Conservation (phyloP, 2,329 filamentous ascomycete species). For the Aspergillus versicolor region DNA sequence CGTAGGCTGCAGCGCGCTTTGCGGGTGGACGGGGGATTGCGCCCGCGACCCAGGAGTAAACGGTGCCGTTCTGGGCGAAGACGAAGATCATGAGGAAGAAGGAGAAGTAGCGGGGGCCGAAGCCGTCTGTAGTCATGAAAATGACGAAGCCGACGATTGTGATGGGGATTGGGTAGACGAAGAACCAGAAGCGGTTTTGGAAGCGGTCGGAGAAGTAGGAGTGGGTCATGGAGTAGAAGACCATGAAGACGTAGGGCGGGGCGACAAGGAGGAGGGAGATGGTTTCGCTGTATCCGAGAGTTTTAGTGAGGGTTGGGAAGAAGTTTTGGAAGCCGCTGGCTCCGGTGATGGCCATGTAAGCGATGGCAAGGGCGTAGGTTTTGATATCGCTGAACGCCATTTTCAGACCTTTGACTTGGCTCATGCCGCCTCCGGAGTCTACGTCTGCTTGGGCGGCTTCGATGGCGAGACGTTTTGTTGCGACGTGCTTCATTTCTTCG, state of each 20-base stretch:
- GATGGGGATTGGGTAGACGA: slow-evolving; percentile 53
- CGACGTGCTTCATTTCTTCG: slow-evolving; percentile 48
- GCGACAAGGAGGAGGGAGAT: slow-evolving; percentile 53
- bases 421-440: slow-evolving; percentile 50
- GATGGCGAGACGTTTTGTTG: slow-evolving; percentile 50
- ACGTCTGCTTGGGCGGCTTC: slow-evolving; percentile 52
- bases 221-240: slow-evolving; percentile 49
- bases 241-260: slow-evolving; percentile 56
- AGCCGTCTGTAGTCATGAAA: slow-evolving; percentile 54
- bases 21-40: slow-evolving; percentile 54
- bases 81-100: slow-evolving; percentile 59
- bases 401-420: slow-evolving; percentile 51
- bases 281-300: slow-evolving; percentile 45
- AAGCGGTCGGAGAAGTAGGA: slow-evolving; percentile 46
- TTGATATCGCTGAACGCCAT: slow-evolving; percentile 53
- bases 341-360: slow-evolving; percentile 51
- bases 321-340: slow-evolving; percentile 58
- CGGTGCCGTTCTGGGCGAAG: slow-evolving; percentile 54
- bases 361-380: slow-evolving; percentile 46
- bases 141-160: slow-evolving; percentile 53
- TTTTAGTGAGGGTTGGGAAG: slow-evolving; percentile 53
- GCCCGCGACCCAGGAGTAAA: slow-evolving; percentile 52
- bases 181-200: slow-evolving; percentile 53
- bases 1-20: slow-evolving; percentile 55
- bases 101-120: slow-evolving; percentile 56